These are phyloP conservation scores for Limtongia smithiae DNA, from an alignment of 805 yeast genomes.

Conservation along the genomic window DNA sequence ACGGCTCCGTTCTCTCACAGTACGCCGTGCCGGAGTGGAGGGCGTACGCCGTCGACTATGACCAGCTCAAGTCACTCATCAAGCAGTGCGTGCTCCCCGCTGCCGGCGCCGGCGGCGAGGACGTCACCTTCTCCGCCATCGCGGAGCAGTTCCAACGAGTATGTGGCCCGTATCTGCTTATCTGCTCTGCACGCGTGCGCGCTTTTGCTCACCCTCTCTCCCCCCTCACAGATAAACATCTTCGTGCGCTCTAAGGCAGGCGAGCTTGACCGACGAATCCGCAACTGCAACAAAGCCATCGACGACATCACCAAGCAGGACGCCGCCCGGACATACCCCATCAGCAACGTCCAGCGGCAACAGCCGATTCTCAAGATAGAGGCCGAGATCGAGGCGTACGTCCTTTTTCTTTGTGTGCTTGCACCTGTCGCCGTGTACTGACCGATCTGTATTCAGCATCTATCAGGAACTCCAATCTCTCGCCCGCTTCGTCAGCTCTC, in stretches of 20 bases:
- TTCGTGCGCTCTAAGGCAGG: constrained; percentile 67
- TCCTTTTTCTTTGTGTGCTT: neutral
- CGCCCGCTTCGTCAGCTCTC: constrained; percentile 67
- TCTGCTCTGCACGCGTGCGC: too few relatives aligned
- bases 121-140: constrained; percentile 44
- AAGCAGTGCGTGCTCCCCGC: constrained; percentile 49
- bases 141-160: constrained; percentile 58
- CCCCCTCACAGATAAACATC: constrained; percentile 40
- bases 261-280: constrained; percentile 56
- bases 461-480: constrained; percentile 58
- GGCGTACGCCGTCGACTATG: constrained; percentile 76
- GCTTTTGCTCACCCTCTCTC: neutral
- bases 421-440: neutral
- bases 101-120: constrained; percentile 28
- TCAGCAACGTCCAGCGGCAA: constrained; percentile 20
- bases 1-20: constrained; percentile 70
- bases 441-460: constrained; percentile 43
- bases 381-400: constrained; percentile 22
- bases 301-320: constrained; percentile 35
- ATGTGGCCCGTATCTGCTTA: constrained; percentile 30
- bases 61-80: constrained; percentile 66
- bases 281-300: constrained; percentile 41
- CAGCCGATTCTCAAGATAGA: constrained; percentile 18
- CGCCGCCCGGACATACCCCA: constrained; percentile 23
- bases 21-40: constrained; percentile 88